Conservation (phyloP, 176 grass and related monocot genomes). For the Thinopyrum elongatum region DNA sequence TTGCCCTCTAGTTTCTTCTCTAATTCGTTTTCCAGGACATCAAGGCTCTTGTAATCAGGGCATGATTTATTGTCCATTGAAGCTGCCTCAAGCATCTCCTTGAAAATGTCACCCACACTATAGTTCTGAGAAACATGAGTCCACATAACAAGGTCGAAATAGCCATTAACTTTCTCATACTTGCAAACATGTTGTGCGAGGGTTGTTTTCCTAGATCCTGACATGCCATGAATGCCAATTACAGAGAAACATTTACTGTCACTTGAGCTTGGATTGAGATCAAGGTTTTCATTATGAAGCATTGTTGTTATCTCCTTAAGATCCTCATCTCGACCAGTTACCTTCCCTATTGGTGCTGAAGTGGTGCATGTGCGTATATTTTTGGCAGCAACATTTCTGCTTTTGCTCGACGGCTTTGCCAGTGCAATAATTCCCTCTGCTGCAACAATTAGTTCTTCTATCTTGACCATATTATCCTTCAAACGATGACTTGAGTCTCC, state of each 20-base stretch:
- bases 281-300: not conserved
- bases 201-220: conserved; percentile 44
- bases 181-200: conserved; percentile 34
- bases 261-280: not conserved
- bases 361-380: not conserved
- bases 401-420: not conserved
- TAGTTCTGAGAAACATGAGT: conserved; percentile 15
- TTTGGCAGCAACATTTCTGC: not conserved
- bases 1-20: not conserved
- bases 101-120: not conserved
- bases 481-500: not conserved
- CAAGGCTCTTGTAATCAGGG: not conserved
- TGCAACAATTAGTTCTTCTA: not conserved
- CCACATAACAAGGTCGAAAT: too few relatives aligned
- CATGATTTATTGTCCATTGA: not conserved
- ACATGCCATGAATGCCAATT: conserved; percentile 34
- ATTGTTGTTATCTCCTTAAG: conserved; percentile 2
- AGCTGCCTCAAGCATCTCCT: conserved; percentile 15
- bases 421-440: not conserved
- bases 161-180: not conserved
- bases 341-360: not conserved
- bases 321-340: conserved; percentile 25
- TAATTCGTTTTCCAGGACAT: conserved; percentile 13
- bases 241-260: conserved; percentile 11
- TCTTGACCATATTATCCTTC: not conserved